These are phyloP conservation scores for Microdochium paspali DNA, from an alignment of 2,329 filamentous ascomycete genomes.

Conservation along the genomic window DNA sequence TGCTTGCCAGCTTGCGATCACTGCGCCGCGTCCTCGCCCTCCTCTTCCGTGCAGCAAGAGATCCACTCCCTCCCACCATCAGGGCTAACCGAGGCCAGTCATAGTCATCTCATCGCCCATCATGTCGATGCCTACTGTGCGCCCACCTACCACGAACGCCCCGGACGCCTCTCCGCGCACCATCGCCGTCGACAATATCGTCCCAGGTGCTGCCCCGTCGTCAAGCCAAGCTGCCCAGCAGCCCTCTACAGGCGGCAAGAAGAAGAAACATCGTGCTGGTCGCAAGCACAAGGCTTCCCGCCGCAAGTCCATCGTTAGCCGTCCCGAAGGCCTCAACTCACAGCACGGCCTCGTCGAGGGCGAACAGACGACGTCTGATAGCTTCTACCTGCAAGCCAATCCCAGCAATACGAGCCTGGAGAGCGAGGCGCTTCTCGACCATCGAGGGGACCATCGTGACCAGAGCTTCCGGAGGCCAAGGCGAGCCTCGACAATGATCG, in stretches of 20 bases:
- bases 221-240: not conserved
- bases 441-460: slow-evolving; percentile 68
- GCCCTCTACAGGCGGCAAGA: slow-evolving; percentile 27
- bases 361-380: slow-evolving; percentile 12
- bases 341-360: not conserved
- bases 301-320: slow-evolving; percentile 49
- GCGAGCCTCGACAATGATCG: slow-evolving; percentile 38
- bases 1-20: not conserved
- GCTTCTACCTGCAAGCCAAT: slow-evolving; percentile 39
- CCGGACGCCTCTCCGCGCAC: slow-evolving; percentile 58
- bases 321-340: not conserved
- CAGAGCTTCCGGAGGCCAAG: slow-evolving; percentile 45
- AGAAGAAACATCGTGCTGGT: slow-evolving; percentile 66
- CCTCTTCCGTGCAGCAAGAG: not conserved
- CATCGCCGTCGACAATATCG: slow-evolving; percentile 29
- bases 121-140: not conserved
- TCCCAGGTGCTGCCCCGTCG: not conserved
- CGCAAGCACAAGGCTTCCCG: slow-evolving; percentile 65
- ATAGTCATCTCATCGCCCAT: slow-evolving; percentile 30
- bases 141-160: not conserved
- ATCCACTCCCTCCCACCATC: not conserved
- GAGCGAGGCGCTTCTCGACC: slow-evolving; percentile 79
- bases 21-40: not conserved
- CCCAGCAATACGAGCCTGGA: slow-evolving; percentile 84
- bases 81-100: not conserved